Evolutionary conservation across 768 basidiomycete genomes (phyloP).

Genomic region (Pleurotus platypus): DNA sequence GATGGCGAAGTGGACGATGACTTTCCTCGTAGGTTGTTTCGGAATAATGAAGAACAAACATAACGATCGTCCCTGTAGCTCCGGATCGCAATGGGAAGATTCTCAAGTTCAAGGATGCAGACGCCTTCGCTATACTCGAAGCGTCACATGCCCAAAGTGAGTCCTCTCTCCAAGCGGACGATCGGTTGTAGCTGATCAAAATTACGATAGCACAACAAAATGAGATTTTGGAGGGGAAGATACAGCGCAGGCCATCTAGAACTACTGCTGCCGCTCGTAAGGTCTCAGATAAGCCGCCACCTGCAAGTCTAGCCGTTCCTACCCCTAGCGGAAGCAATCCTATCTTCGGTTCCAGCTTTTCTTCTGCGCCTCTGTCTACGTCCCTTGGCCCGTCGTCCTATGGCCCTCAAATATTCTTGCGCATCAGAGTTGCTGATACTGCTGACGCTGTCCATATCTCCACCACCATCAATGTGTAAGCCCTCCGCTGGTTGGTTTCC

Average conservation of each 20-base stretch:
- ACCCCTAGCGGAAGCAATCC: conserved; percentile 39
- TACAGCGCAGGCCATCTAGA: conserved; percentile 79
- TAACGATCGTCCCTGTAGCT: conserved; percentile 42
- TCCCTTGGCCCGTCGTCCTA: conserved; percentile 69
- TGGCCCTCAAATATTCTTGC: conserved; percentile 81
- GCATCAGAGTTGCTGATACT: conserved; percentile 76
- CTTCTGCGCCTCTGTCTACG: conserved; percentile 53
- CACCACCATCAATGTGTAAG: conserved; percentile 90
- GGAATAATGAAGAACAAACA: not conserved
- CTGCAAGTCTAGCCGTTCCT: conserved; percentile 30
- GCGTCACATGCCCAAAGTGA: conserved; percentile 71
- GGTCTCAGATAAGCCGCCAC: conserved; percentile 38
- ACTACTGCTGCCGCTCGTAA: conserved; percentile 54
- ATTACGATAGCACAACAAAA: conserved; percentile 61
- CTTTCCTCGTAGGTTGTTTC: conserved; percentile 78
- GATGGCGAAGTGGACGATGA: conserved; percentile 99
- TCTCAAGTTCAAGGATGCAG: conserved; percentile 77
- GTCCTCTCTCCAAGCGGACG: conserved; percentile 20
- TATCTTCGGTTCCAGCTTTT: conserved; percentile 38
- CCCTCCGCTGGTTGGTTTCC: conserved; percentile 6
- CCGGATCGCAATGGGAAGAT: conserved; percentile 86
- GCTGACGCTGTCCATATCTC: conserved; percentile 83
- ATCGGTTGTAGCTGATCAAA: too few relatives aligned
- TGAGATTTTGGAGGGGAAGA: conserved; percentile 70
- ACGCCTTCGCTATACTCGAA: conserved; percentile 85